Evolutionary conservation across 1,139 yeast species (phyloP), one percentile per base, ranked within the genome.

Genomic region (Meyerozyma sp.): DNA sequence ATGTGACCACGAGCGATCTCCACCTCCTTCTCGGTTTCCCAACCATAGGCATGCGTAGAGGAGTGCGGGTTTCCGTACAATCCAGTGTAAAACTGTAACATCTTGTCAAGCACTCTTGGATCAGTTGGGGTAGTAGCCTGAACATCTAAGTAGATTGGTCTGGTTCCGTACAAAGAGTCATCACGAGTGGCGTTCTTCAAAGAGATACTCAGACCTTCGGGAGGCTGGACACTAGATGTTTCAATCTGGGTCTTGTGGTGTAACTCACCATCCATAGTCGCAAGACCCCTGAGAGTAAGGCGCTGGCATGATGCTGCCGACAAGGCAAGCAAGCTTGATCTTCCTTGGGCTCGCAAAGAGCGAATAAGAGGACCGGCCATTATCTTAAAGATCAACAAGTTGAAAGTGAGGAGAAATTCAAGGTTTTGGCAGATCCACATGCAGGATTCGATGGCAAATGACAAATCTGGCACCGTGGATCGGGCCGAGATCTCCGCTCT

Each of bases 91-190:
- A 85, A 93, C 57, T 82, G 84, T 57, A 94, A 68, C 98, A 94
- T 93, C 55, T 81, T 86, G 63, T 93, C 99, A 55, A 94, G 70
- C 6, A 93, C 99, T 48, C 99, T 77, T 32, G 98, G 98, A 61
- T 93, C 99, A 4, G 95, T 88, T 13, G 98, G 98, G 0, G 99
- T 93, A 0, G 99, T 93, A 26, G 98, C 98, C 64, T 91, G 98
- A 77, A 90, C 89, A 60, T 91, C 98, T 60, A 91, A 70, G 64
- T 91, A 91, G 49, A 91, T 91, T 5, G 98, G 97, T 56, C 96
- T 78, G 10, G 84, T 73, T 44, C 93, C 94, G 55, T 62, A 73
- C 48, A 64, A 50, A 14, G 71, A 65, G 21, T 71, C 73, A 54
- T 75, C 80, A 47, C 81, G 63, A 38, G 66, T 60, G 35, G 79